Conservation (phyloP, 2,329 filamentous ascomycete genomes). For the Fusarium mexicanum region DNA sequence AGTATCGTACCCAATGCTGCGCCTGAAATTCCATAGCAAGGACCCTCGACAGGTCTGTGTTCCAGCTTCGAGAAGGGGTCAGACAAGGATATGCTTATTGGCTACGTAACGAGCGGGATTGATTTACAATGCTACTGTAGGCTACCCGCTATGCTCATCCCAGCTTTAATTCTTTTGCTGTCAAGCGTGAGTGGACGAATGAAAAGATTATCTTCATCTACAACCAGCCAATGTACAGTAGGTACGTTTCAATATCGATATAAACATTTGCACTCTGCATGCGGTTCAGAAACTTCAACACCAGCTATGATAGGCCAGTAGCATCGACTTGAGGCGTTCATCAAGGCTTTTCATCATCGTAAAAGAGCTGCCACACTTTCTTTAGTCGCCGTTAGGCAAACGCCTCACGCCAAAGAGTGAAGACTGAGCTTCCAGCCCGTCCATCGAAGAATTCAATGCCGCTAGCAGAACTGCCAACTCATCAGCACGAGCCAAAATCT, state of each 20-base stretch:
- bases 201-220: conserved; percentile 3
- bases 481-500: background rate
- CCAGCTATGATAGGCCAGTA: conserved; percentile 22
- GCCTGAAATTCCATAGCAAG: conserved; percentile 19
- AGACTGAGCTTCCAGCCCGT: conserved; percentile 33
- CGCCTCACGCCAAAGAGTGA: conserved; percentile 2
- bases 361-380: conserved; percentile 8
- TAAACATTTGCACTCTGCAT: conserved; percentile 5
- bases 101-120: conserved; percentile 22
- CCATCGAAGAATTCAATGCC: conserved; percentile 12
- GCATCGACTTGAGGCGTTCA: conserved; percentile 11
- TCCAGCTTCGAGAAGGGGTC: conserved; percentile 23
- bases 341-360: background rate
- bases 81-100: conserved; percentile 24
- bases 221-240: background rate
- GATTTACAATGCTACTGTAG: conserved; percentile 20
- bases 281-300: conserved; percentile 4
- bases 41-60: conserved; percentile 25
- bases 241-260: background rate
- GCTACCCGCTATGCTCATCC: conserved; percentile 20
- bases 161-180: conserved; percentile 4
- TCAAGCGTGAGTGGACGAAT: conserved; percentile 1
- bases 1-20: conserved; percentile 3
- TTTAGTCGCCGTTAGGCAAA: conserved; percentile 20
- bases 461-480: background rate